phyloP scores from a whole-genome alignment of 2,329 filamentous ascomycete genomes.

The Periconia macrospinosa region DNA sequence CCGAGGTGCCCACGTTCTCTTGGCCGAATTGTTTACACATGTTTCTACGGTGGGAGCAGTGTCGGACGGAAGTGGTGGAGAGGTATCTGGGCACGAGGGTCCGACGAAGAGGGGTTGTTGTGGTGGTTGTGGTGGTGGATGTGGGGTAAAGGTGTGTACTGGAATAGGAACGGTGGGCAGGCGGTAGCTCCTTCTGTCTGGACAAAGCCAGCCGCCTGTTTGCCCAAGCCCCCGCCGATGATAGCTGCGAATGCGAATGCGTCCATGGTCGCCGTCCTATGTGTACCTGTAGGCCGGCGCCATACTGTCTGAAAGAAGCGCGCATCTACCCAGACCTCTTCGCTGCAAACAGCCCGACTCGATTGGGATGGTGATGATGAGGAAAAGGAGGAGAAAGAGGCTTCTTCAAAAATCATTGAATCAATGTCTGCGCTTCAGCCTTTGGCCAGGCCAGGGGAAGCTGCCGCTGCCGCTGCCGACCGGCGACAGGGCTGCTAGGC shows the following conservation, averaged over 20 bases:
- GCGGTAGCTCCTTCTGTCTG: not conserved
- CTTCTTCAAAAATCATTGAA: constrained; percentile 4
- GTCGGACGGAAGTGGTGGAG: constrained; percentile 41
- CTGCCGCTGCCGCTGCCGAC: constrained; percentile 6
- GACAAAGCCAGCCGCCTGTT: constrained; percentile 1
- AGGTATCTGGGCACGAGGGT: constrained; percentile 18
- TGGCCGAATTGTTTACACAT: constrained; percentile 70
- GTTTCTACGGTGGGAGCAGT: constrained; percentile 75
- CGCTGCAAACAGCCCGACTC: constrained; percentile 18
- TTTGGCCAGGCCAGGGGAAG: constrained; percentile 10
- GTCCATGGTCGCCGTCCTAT: constrained; percentile 7
- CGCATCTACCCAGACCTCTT: constrained; percentile 29
- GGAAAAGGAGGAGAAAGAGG: constrained; percentile 16
- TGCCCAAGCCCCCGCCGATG: constrained; percentile 4
- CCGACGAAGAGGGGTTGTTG: constrained; percentile 21
- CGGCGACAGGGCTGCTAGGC: too few species aligned
- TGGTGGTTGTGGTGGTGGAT: constrained; percentile 3
- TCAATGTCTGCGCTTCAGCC: not conserved
- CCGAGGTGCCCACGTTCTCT: constrained; percentile 58
- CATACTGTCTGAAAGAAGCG: constrained; percentile 36
- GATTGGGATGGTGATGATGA: constrained; percentile 18
- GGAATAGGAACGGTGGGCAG: not conserved
- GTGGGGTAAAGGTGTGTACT: constrained; percentile 26
- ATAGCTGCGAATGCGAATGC: too few species aligned
- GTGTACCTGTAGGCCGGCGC: constrained; percentile 23